Evolutionary conservation across 2,329 filamentous ascomycete genomes (phyloP).

Genomic region (Aplosporella prunicola): DNA sequence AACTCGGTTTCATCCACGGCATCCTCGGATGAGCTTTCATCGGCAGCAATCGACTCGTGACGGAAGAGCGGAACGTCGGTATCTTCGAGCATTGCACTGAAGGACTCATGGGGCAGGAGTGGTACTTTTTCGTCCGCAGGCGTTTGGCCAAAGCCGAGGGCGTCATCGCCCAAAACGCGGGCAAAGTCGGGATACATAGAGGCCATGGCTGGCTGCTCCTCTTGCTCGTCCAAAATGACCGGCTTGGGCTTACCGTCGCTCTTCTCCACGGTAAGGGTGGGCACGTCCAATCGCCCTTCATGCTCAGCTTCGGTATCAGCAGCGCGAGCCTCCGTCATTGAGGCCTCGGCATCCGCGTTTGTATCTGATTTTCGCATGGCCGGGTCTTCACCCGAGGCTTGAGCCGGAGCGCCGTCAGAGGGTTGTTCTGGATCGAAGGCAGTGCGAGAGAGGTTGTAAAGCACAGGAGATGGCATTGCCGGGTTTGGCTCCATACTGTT

Average conservation of each 20-base stretch:
- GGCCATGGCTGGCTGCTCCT: neutral
- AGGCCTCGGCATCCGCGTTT: too few species aligned
- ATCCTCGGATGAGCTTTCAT: too few species aligned
- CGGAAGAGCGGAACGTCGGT: conserved; percentile 23
- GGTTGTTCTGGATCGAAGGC: too few species aligned
- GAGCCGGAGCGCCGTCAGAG: too few species aligned
- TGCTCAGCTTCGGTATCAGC: too few species aligned
- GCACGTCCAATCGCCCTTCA: too few species aligned
- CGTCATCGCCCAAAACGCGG: neutral
- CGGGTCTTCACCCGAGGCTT: too few species aligned
- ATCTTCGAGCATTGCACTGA: conserved; percentile 8
- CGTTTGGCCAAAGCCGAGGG: neutral
- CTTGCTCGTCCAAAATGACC: conserved; percentile 26
- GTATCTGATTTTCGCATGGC: too few species aligned
- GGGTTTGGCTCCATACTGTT: too few species aligned
- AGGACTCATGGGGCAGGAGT: conserved; percentile 18
- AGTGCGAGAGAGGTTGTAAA: too few species aligned
- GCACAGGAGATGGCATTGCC: too few species aligned
- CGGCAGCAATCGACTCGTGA: conserved; percentile 27
- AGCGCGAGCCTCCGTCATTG: too few species aligned
- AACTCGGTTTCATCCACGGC: conserved; percentile 13
- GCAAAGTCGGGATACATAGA: neutral
- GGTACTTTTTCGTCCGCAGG: conserved; percentile 9
- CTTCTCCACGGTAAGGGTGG: conserved; percentile 27
- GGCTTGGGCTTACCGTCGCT: conserved; percentile 22